Conservation (phyloP, 495 filamentous ascomycete species). For the Lasiosphaeris hirsuta region DNA sequence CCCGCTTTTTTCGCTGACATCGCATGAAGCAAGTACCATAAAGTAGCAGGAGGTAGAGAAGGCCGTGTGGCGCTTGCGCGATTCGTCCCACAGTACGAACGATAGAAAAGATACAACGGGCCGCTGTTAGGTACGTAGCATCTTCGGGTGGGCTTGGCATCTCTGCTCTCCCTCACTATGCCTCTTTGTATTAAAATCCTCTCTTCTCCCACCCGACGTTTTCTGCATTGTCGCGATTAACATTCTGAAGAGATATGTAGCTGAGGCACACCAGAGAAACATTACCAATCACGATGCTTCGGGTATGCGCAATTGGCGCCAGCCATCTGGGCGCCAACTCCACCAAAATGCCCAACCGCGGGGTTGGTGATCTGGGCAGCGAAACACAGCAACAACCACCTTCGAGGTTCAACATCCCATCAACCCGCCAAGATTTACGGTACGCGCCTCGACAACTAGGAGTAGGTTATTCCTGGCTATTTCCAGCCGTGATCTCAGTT, state of each 20-base stretch:
- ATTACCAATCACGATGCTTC: slow-evolving; percentile 1
- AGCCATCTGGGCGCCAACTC: slow-evolving; percentile 1
- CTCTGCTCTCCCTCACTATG: no score
- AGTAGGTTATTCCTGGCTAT: not conserved
- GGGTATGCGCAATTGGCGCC: slow-evolving; percentile 9
- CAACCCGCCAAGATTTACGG: slow-evolving; percentile 5
- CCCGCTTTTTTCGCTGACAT: no score
- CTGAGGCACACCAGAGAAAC: not conserved
- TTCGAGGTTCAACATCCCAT: not conserved
- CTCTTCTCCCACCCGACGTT: not conserved
- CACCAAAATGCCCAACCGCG: slow-evolving; percentile 8
- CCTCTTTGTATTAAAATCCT: not conserved
- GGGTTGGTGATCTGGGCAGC: not conserved
- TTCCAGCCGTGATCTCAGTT: not conserved
- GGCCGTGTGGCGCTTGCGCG: no score
- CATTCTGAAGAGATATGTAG: no score
- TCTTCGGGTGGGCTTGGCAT: no score
- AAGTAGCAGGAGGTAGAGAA: no score
- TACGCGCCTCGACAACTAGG: slow-evolving; percentile 4
- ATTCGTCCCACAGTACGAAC: no score
- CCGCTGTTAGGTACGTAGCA: no score
- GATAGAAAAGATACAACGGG: no score
- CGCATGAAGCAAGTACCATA: no score
- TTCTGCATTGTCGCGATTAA: slow-evolving; percentile 3
- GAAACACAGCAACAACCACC: slow-evolving; percentile 1